Conservation (phyloP, 768 basidiomycete species). For the Hydnomerulius pinastri region DNA sequence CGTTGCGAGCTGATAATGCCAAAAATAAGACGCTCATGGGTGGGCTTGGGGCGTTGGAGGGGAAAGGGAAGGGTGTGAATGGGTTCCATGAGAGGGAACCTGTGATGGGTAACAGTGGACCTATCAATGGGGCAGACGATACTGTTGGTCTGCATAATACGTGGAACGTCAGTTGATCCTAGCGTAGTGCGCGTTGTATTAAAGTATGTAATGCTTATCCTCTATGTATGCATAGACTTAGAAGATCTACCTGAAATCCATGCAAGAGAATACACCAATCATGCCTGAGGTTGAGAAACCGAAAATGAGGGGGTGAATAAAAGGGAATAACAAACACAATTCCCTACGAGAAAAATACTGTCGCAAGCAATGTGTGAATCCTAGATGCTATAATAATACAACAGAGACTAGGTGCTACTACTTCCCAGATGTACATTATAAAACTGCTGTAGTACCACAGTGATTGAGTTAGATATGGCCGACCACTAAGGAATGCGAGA, state of each 20-base stretch:
- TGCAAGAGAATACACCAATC: neutral
- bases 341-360: neutral
- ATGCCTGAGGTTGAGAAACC: no score
- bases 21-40: conserved; percentile 51
- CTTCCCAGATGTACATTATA: neutral
- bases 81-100: conserved; percentile 21
- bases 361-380: conserved; percentile 11
- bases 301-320: no score
- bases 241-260: neutral
- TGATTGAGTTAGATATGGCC: neutral
- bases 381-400: conserved; percentile 17
- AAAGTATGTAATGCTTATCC: conserved; percentile 2
- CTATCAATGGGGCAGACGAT: conserved; percentile 66
- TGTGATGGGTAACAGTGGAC: conserved; percentile 39
- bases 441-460: neutral
- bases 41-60: conserved; percentile 36
- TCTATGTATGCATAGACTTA: neutral
- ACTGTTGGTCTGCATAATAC: conserved; percentile 81
- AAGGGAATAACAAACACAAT: no score
- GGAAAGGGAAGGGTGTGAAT: conserved; percentile 32
- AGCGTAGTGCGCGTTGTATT: neutral
- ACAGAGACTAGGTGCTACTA: conserved; percentile 4
- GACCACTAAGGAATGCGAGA: neutral
- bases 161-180: conserved; percentile 46
- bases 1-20: conserved; percentile 77